These are phyloP conservation scores for Coprinopsis sp. DNA, from an alignment of 768 basidiomycete genomes.

Conservation along the genomic window DNA sequence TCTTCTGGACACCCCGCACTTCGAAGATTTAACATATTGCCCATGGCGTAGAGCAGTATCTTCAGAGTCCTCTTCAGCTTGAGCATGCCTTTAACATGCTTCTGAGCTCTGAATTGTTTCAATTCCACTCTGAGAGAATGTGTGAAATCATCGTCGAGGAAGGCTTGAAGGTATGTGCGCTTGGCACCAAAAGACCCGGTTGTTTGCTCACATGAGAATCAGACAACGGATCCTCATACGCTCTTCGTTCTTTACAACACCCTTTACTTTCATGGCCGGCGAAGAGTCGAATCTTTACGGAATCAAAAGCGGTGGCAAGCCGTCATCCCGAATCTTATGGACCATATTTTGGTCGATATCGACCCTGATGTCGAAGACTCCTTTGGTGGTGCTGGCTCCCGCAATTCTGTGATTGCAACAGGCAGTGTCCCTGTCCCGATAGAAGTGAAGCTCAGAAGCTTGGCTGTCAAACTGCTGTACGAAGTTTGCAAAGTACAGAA, in stretches of 20 bases:
- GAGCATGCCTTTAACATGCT: slow-evolving; percentile 77
- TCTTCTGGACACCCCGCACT: neutral
- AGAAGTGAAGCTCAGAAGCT: slow-evolving; percentile 72
- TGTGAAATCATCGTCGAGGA: slow-evolving; percentile 72
- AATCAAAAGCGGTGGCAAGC: slow-evolving; percentile 81
- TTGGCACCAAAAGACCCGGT: slow-evolving; percentile 9
- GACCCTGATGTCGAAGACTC: slow-evolving; percentile 72
- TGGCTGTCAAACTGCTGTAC: slow-evolving; percentile 76
- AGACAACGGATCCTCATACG: slow-evolving; percentile 84
- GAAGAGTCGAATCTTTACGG: slow-evolving; percentile 64
- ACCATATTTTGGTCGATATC: slow-evolving; percentile 76
- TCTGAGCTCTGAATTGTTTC: slow-evolving; percentile 81
- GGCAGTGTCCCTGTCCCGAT: slow-evolving; percentile 60
- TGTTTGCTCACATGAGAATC: slow-evolving; percentile 5
- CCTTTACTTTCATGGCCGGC: slow-evolving; percentile 71
- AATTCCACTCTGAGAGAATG: slow-evolving; percentile 91
- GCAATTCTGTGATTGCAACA: slow-evolving; percentile 23
- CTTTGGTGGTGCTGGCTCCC: slow-evolving; percentile 37
- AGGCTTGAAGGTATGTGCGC: slow-evolving; percentile 51
- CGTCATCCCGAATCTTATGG: slow-evolving; percentile 78
- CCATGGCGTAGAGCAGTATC: slow-evolving; percentile 60
- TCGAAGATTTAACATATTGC: no score
- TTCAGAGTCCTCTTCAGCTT: slow-evolving; percentile 78
- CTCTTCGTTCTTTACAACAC: slow-evolving; percentile 77
- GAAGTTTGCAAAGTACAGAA: slow-evolving; percentile 93